These are phyloP conservation scores for Chaetomium cochliodes DNA, from an alignment of 495 filamentous ascomycete genomes.

Conservation along the genomic window DNA sequence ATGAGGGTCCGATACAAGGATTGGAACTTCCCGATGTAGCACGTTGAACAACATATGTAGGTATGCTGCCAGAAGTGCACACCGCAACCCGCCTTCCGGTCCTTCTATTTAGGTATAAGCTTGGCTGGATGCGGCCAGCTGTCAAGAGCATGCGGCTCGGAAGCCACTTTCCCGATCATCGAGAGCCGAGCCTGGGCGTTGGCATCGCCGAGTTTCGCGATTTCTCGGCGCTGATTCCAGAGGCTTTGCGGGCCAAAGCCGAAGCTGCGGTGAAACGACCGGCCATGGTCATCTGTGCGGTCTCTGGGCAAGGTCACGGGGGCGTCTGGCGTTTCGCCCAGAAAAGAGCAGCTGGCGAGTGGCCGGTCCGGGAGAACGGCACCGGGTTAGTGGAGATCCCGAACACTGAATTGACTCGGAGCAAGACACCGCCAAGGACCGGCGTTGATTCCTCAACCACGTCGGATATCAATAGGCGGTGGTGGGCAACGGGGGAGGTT, in stretches of 20 bases:
- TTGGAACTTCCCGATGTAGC: neutral
- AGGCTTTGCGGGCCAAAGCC: neutral
- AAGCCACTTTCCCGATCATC: neutral
- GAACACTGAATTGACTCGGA: neutral
- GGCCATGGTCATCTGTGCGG: slow-evolving; percentile 17
- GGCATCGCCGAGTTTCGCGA: neutral
- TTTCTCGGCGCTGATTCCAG: slow-evolving; percentile 1
- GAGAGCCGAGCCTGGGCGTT: neutral
- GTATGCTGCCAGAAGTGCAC: neutral
- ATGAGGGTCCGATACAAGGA: slow-evolving; percentile 7
- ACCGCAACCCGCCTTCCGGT: slow-evolving; percentile 10
- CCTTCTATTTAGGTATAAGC: neutral
- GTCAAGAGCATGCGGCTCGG: neutral
- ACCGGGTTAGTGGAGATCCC: neutral
- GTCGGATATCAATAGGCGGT: slow-evolving; percentile 16
- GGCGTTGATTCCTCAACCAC: slow-evolving; percentile 9
- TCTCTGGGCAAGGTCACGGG: neutral
- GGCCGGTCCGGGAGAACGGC: neutral
- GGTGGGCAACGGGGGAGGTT: slow-evolving; percentile 16
- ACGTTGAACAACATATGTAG: neutral
- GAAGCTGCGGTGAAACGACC: slow-evolving; percentile 26
- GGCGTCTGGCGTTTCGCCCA: slow-evolving; percentile 1
- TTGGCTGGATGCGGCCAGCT: neutral
- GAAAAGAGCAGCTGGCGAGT: neutral
- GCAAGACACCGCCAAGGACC: slow-evolving; percentile 7